Conservation (phyloP, 177 flowering plant genomes). For the Vitis hybrid region DNA sequence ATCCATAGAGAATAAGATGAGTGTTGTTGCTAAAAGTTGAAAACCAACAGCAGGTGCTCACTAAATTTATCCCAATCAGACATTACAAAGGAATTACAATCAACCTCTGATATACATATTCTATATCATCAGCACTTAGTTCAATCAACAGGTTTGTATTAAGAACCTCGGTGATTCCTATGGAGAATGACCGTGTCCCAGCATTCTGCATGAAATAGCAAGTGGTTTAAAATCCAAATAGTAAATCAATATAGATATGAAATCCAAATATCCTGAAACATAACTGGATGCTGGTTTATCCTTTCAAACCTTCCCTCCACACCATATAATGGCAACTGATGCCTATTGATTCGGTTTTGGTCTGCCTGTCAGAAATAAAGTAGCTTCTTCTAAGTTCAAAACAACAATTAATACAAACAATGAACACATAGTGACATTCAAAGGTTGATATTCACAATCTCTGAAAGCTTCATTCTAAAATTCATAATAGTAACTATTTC, state of each 20-base stretch:
- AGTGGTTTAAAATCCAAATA: conserved; percentile 6
- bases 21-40: background rate
- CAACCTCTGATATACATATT: conserved; percentile 90
- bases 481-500: background rate
- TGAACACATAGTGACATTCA: background rate
- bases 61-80: background rate
- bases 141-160: conserved; percentile 83
- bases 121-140: conserved; percentile 89
- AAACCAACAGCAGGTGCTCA: background rate
- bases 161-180: conserved; percentile 85
- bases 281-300: conserved; percentile 95
- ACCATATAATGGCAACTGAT: conserved; percentile 71
- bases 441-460: background rate
- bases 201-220: conserved; percentile 62
- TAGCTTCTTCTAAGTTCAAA: background rate
- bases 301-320: conserved; percentile 89
- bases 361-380: conserved; percentile 60
- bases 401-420: background rate
- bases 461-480: background rate
- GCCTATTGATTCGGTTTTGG: conserved; percentile 60
- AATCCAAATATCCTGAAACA: conserved; percentile 21
- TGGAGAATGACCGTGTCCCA: conserved; percentile 85
- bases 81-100: background rate
- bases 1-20: background rate
- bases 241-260: background rate